Evolutionary conservation across 371 early-diverging fungal genomes (phyloP).

Genomic region (Batkoa obscura): DNA sequence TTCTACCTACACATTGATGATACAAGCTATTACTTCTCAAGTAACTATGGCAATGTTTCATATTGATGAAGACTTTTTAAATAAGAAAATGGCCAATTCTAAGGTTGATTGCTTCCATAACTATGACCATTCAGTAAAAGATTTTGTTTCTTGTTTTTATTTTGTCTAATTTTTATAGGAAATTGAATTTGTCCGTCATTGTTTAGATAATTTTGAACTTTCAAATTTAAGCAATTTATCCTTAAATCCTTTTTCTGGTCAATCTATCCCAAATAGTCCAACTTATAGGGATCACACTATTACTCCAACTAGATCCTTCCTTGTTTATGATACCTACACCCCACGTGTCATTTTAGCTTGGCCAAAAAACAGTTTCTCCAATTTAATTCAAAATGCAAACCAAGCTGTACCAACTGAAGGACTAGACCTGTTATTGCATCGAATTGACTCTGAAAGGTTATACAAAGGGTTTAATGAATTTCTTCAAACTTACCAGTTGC

Average conservation of each 20-base stretch:
- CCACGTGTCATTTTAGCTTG: background rate
- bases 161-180: background rate
- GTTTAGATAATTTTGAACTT: background rate
- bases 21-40: background rate
- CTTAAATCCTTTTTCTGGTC: background rate
- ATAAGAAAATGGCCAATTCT: background rate
- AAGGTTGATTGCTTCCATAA: background rate
- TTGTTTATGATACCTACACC: background rate
- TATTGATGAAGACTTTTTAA: background rate
- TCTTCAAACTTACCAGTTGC: too few relatives aligned
- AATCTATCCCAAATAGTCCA: background rate
- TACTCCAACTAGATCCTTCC: background rate
- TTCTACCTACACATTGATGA: background rate
- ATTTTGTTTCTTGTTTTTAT: background rate
- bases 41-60: background rate
- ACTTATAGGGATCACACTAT: background rate
- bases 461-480: too few relatives aligned
- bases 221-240: background rate
- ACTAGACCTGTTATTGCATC: too few relatives aligned
- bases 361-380: conserved; percentile 1
- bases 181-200: background rate
- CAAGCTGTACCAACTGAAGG: too few relatives aligned
- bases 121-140: background rate
- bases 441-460: too few relatives aligned
- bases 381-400: too few relatives aligned